Evolutionary conservation across 768 basidiomycete genomes (phyloP).

Genomic region (Cystobasidium onofrii): DNA sequence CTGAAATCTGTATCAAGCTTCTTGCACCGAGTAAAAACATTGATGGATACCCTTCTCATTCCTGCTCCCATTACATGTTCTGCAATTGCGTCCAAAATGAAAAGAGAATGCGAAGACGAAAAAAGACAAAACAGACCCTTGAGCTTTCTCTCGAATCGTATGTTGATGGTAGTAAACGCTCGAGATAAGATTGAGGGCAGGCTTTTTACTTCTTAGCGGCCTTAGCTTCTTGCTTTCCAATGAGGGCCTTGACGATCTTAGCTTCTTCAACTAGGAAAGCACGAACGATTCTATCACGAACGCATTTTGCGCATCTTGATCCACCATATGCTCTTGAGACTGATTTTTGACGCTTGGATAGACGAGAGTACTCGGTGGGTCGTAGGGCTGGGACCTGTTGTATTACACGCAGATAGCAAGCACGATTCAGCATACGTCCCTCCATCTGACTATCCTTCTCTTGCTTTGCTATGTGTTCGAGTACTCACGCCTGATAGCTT

Average conservation of each 20-base stretch:
- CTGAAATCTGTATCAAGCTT: no score
- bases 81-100: no score
- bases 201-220: not conserved
- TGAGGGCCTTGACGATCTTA: slow-evolving; percentile 79
- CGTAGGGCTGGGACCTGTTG: slow-evolving; percentile 83
- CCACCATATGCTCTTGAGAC: slow-evolving; percentile 95
- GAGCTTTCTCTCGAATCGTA: no score
- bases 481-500: slow-evolving; percentile 82
- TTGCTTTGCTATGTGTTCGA: not conserved
- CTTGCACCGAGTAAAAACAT: no score
- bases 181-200: no score
- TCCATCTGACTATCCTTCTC: not conserved
- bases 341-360: slow-evolving; percentile 95
- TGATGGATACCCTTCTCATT: no score
- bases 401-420: not conserved
- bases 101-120: no score
- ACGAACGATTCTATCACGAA: slow-evolving; percentile 91
- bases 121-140: no score
- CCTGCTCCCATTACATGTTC: no score
- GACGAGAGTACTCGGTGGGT: slow-evolving; percentile 86
- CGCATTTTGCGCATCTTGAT: slow-evolving; percentile 90
- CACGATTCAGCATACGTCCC: not conserved
- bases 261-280: slow-evolving; percentile 99
- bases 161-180: no score
- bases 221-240: slow-evolving; percentile 14